Evolutionary conservation across 176 grass and related monocot species (phyloP), one percentile per base, ranked within the genome.

Genomic region (Raddia distichophylla): DNA sequence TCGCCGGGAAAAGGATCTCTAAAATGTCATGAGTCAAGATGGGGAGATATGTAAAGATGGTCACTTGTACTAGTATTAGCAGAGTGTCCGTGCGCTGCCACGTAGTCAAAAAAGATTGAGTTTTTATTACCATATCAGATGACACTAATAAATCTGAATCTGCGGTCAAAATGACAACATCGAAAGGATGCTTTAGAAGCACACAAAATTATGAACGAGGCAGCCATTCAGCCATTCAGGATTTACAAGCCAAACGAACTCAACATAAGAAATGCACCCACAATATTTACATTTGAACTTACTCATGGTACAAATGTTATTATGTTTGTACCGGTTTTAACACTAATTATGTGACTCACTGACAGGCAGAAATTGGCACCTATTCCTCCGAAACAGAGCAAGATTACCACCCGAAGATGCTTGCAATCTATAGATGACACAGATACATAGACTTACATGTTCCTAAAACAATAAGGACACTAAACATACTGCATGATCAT

Each of bases 251-350:
- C 61, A n/a, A 67, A 47, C 67, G 22, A 20, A 63, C 50, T n/a
- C 16, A 3, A 6, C 37, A 67, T 67, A 63, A 55, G 48, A 83
- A 75, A 63, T 22, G 15, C 6, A 76, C 17, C 75, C 0, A 40
- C 4, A n/a, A 33, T 90, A 90, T 86, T 78, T 90, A 89, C 79
- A 86, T 72, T 67, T 17, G n/a, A 49, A 62, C 6, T 46, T 71
- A 13, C 35, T 74, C 73, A 42, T 57, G 51, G 65, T 74, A 59
- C 58, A 35, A 64, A n/a, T 34, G 73, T 59, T 3, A 10, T 44
- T 63, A 18, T 33, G 5, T 34, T 74, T 16, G 61, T 60, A 44
- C 50, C 46, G 54, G 59, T 34, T 66, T 43, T 14, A 35, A 34
- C 43, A 73, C 10, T 60, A 54, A 66, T 65, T 65, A 35, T 82